A percentile compares a stretch with the other conserved stretches of the same genome.
These are phyloP conservation scores for Xylariomycetidae sp. DNA, from an alignment of 2,329 filamentous ascomycete genomes.

Conservation along the genomic window DNA sequence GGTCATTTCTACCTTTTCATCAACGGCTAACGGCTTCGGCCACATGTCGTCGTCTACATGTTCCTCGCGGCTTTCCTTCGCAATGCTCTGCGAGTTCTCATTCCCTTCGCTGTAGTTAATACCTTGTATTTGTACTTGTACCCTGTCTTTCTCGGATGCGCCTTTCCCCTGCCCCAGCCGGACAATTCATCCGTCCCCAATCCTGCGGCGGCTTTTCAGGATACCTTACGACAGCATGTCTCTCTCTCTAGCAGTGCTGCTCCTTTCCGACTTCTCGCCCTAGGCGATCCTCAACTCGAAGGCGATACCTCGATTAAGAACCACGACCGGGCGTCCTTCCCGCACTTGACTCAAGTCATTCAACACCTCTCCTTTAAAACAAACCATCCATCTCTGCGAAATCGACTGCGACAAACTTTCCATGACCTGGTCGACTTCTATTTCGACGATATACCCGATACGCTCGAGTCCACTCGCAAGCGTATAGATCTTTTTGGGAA, in stretches of 20 bases:
- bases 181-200: too few relatives aligned
- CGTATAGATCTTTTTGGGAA: constrained; percentile 86
- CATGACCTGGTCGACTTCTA: constrained; percentile 59
- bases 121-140: constrained; percentile 85
- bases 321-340: constrained; percentile 47
- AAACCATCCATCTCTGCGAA: constrained; percentile 41
- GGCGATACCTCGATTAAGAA: constrained; percentile 79
- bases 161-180: constrained; percentile 59
- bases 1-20: constrained; percentile 15
- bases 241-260: constrained; percentile 38
- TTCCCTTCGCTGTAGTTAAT: constrained; percentile 64
- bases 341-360: constrained; percentile 45
- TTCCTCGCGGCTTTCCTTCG: constrained; percentile 49
- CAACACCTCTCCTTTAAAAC: constrained; percentile 45
- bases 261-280: constrained; percentile 79
- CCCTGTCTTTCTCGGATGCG: constrained; percentile 73
- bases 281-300: constrained; percentile 91
- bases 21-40: constrained; percentile 21
- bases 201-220: constrained; percentile 30
- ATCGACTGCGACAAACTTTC: constrained; percentile 46
- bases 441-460: constrained; percentile 63
- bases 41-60: constrained; percentile 43
- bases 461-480: constrained; percentile 68
- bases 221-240: constrained; percentile 32
- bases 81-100: constrained; percentile 50